Base-by-base conservation (phyloP, 2,329 filamentous ascomycete species). In the Scedosporium aurantiacum region DNA sequence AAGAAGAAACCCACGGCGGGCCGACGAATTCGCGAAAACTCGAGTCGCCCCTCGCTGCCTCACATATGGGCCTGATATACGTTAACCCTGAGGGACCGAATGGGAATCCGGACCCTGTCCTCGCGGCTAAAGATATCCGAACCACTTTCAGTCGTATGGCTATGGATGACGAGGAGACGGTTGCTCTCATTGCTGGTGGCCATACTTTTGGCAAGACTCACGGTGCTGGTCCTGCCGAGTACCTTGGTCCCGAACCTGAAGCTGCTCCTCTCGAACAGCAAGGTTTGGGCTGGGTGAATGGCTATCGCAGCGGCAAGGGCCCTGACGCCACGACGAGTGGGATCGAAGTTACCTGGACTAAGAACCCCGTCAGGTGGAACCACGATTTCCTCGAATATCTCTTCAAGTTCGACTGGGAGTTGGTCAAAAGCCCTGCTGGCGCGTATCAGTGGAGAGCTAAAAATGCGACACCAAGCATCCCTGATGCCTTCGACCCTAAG, bases 151-250 rank as follows among this genome's bases (percentile, higher is more conserved):
- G 79, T 65, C 87, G 88, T 71, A 91, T 92, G 88, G 88, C 85
- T 64, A 91, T 92, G 89, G 84, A 89, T 70, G 87, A 91, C 70
- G 85, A 89, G 74, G 89, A 92, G 78, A 92, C 89, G 0, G 88
- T 89, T 60, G 88, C 89, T 14, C 76, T 92, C 56, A 91, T 92
- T 70, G 86, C 86, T 45, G 89, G 89, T 69, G 89, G 89, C 45
- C 89, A 92, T 78, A 80, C 84, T 28, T 90, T 92, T 67, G 89
- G 89, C 68, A 92, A 92, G 82, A 90, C 88, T 0, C 89, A 92
- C 73, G 89, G 89, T 67, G 88, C 89, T 41, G 88, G 75, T 62
- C 76, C 83, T 14, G 75, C 79, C 18, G 80, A 82, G 64, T 81
- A 90, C 67, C 79, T 90, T 58, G 87, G 86, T 60, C 74, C 77